phyloP scores from a whole-genome alignment of 768 basidiomycete species.

The Calocera viscosa region DNA sequence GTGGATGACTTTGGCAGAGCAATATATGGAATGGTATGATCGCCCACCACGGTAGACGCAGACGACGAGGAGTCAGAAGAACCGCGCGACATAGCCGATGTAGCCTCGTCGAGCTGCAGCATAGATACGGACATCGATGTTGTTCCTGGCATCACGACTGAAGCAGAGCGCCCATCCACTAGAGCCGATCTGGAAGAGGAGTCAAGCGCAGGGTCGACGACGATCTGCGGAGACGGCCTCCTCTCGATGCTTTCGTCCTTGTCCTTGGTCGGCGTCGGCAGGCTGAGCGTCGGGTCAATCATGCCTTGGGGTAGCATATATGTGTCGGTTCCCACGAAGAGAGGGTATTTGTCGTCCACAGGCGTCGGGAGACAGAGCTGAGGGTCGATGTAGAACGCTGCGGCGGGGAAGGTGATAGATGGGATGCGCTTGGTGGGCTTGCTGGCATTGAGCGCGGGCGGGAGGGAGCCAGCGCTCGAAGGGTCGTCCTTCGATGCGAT shows the following conservation, averaged over 20 bases:
- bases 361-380: background rate
- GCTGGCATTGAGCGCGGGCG: background rate
- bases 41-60: background rate
- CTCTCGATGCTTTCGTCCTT: background rate
- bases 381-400: slow-evolving; percentile 6
- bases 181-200: background rate
- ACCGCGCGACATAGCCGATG: background rate
- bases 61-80: background rate
- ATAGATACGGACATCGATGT: background rate
- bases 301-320: background rate
- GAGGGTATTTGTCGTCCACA: background rate
- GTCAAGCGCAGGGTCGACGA: background rate
- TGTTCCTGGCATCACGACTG: too few species aligned
- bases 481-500: background rate
- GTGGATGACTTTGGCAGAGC: background rate
- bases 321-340: background rate
- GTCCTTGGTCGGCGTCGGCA: background rate
- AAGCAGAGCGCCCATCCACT: too few species aligned
- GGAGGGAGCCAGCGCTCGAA: background rate
- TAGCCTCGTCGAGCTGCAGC: background rate
- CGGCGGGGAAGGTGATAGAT: background rate
- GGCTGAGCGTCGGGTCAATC: background rate
- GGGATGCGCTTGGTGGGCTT: background rate
- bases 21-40: background rate
- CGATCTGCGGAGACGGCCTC: background rate